Base-by-base conservation (phyloP, 2,329 filamentous ascomycete genomes). In the Nemania sp. region DNA sequence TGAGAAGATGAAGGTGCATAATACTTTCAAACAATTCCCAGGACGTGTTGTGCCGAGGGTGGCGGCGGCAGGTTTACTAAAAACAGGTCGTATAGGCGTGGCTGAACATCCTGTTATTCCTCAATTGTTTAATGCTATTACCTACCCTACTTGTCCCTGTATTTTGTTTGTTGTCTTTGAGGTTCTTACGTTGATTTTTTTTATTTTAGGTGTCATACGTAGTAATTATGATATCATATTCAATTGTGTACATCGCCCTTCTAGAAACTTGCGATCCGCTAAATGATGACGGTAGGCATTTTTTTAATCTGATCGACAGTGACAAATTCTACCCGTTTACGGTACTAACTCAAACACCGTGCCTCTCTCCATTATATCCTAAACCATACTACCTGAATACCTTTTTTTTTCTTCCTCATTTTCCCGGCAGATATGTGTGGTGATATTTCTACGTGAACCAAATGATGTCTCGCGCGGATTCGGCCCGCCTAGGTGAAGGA, bases 361-460 rank as follows among this genome's bases (percentile, higher is more conserved):
- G 18, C 41, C 54, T 27, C 22, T 55, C 41, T n/a, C 22, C 43
- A 56, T 29, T 22, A 22, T 20, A 15, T 11, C 54, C 22, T 15
- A 27, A 52, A 51, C 24, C 24, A 51, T 55, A n/a, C n/a, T n/a
- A n/a, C n/a, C n/a, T n/a, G n/a, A n/a, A n/a, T n/a, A 27, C 35
- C 24, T 18, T 29, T 57, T 49, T 35, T n/a, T n/a, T n/a, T n/a
- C n/a, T n/a, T n/a, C n/a, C 52, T 55, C 22, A 6, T 27, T 49
- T 51, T 20, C 51, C 27, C 20, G 5, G 24, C 18, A 24, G 29
- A 38, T 24, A 20, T n/a, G 15, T 32, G 20, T 35, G 27, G 55
- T 54, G 35, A 35, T 43, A 54, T 64, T 63, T 55, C 66, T 70
- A 63, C 68, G 66, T 62, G 59, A 51, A 35, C 55, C 54, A 64